These are phyloP conservation scores for Naganishia vishniacii DNA, from an alignment of 768 basidiomycete genomes.

Conservation along the genomic window DNA sequence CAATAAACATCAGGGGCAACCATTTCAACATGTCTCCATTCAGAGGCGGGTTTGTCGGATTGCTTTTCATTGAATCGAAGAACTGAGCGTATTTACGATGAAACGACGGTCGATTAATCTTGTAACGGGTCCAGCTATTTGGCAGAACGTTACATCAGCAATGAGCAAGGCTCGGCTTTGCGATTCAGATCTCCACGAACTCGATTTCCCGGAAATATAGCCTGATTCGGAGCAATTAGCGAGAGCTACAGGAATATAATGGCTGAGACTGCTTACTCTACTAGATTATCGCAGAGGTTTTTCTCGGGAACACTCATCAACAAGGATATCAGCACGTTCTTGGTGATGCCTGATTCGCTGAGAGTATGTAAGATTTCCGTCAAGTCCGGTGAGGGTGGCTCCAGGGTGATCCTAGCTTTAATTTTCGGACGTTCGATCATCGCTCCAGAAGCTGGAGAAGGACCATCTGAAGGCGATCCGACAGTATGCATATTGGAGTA, in stretches of 20 bases:
- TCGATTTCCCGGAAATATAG: constrained; percentile 38
- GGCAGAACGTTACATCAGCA: background rate
- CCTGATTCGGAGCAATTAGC: too few species aligned
- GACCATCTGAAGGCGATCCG: constrained; percentile 36
- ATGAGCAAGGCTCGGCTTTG: background rate
- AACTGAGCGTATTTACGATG: constrained; percentile 45
- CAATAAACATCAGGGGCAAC: constrained; percentile 48
- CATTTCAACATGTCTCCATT: constrained; percentile 48
- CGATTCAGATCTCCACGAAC: constrained; percentile 10
- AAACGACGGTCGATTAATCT: constrained; percentile 47
- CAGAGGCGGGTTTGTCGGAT: constrained; percentile 45
- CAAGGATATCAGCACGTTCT: constrained; percentile 45
- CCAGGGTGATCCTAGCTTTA: constrained; percentile 21
- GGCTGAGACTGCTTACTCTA: constrained; percentile 32
- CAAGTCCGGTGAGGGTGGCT: constrained; percentile 32
- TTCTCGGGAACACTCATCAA: constrained; percentile 47
- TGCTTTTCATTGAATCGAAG: constrained; percentile 43
- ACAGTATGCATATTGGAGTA: constrained; percentile 12
- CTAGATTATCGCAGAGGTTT: constrained; percentile 44
- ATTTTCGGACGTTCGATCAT: constrained; percentile 24
- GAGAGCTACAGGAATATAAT: background rate
- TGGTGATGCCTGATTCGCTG: constrained; percentile 47
- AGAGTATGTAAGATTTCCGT: constrained; percentile 43
- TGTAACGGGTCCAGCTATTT: constrained; percentile 50
- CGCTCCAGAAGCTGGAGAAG: constrained; percentile 38